These are phyloP conservation scores for Galerina sulciceps DNA, from an alignment of 768 basidiomycete species.

Conservation along the genomic window DNA sequence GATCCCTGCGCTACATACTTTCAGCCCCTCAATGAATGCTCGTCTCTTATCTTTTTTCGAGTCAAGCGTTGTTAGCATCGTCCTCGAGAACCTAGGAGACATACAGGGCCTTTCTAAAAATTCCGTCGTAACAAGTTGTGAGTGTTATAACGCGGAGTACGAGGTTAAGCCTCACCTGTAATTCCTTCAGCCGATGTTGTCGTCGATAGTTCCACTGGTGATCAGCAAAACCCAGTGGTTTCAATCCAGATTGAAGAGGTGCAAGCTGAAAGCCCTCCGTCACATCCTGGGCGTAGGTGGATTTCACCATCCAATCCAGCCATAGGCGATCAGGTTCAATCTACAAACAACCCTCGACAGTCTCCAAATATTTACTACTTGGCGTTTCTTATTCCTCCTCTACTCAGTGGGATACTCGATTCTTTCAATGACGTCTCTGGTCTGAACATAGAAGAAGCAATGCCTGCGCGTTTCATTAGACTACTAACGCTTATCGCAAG, in stretches of 20 bases:
- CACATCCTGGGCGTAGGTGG: conserved; percentile 1
- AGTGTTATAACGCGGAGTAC: neutral
- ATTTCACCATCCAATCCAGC: neutral
- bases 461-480: conserved; percentile 53
- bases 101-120: neutral
- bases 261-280: conserved; percentile 26
- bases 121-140: neutral
- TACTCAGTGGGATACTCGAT: conserved; percentile 67
- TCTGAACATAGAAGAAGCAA: conserved; percentile 26
- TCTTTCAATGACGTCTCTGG: conserved; percentile 46
- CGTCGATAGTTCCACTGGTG: neutral
- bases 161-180: neutral
- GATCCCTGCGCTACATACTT: conserved; percentile 77
- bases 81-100: conserved; percentile 49
- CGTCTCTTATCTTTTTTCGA: conserved; percentile 75
- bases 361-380: conserved; percentile 58
- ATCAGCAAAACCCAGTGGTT: conserved; percentile 42
- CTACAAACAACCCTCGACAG: conserved; percentile 64
- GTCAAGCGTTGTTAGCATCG: conserved; percentile 55
- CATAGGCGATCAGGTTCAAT: conserved; percentile 33
- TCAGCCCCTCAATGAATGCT: conserved; percentile 62
- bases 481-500: conserved; percentile 57
- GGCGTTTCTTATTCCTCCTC: conserved; percentile 62
- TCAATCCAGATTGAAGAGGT: conserved; percentile 67
- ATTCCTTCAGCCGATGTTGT: neutral